These are phyloP conservation scores for Withania somnifera DNA, from an alignment of 305 asterid species.

Conservation along the genomic window DNA sequence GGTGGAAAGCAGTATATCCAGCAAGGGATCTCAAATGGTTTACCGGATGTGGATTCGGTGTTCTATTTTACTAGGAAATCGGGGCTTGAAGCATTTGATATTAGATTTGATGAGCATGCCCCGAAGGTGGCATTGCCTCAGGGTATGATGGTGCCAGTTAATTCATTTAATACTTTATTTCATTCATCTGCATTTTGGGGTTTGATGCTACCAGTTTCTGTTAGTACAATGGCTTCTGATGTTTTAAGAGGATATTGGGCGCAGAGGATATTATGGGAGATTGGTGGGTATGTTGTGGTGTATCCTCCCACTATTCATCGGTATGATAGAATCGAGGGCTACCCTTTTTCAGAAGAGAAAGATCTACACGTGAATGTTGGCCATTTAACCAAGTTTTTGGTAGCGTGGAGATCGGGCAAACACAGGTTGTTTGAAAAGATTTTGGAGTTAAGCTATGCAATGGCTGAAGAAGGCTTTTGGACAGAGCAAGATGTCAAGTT, in stretches of 20 bases:
- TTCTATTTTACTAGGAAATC: slow-evolving; percentile 86
- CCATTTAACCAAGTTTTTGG: slow-evolving; percentile 67
- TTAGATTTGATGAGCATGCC: slow-evolving; percentile 73
- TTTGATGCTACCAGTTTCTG: slow-evolving; percentile 91
- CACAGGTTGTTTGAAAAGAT: slow-evolving; percentile 69
- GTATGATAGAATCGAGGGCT: slow-evolving; percentile 53
- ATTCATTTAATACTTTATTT: slow-evolving; percentile 80
- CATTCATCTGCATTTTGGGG: slow-evolving; percentile 94
- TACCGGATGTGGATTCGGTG: slow-evolving; percentile 91
- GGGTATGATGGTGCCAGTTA: slow-evolving; percentile 80
- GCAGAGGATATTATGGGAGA: slow-evolving; percentile 87
- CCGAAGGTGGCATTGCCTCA: slow-evolving; percentile 93
- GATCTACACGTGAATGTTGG: slow-evolving; percentile 94
- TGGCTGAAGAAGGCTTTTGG: slow-evolving; percentile 99
- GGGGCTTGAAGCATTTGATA: slow-evolving; percentile 56
- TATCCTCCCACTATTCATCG: slow-evolving; percentile 85
- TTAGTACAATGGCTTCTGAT: slow-evolving; percentile 95
- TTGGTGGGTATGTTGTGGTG: slow-evolving; percentile 79
- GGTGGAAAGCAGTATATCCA: slow-evolving; percentile 93
- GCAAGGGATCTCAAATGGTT: slow-evolving; percentile 88
- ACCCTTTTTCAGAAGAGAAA: slow-evolving; percentile 91
- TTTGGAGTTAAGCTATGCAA: slow-evolving; percentile 73
- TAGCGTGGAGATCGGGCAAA: slow-evolving; percentile 64
- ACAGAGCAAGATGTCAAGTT: slow-evolving; percentile 69
- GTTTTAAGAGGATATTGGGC: slow-evolving; percentile 96